Conservation (phyloP, 2,329 filamentous ascomycete species). For the Trichoderma endophyticum region DNA sequence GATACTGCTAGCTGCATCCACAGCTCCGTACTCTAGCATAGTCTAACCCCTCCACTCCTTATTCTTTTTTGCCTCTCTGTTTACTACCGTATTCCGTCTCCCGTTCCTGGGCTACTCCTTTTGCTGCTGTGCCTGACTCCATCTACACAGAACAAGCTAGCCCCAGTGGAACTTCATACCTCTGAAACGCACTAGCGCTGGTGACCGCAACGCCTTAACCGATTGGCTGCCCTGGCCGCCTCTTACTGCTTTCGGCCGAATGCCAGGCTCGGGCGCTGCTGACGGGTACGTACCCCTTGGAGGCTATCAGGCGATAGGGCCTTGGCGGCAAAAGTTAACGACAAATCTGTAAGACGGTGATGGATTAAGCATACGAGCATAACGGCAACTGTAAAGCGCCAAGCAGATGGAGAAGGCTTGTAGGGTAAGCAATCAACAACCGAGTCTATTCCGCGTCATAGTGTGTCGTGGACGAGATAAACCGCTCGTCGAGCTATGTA, state of each 20-base stretch:
- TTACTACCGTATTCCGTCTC: background rate
- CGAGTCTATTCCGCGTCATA: background rate
- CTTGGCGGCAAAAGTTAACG: background rate
- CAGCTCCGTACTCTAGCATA: background rate
- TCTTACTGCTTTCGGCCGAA: slow-evolving; percentile 9
- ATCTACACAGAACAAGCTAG: background rate
- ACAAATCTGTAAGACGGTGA: background rate
- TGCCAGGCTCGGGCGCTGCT: background rate
- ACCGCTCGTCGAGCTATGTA: background rate
- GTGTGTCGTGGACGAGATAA: background rate
- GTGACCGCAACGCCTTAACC: slow-evolving; percentile 3
- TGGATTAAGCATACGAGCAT: slow-evolving; percentile 9
- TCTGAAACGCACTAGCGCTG: slow-evolving; percentile 18
- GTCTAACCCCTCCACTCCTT: background rate
- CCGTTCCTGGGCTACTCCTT: background rate
- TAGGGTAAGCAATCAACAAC: background rate
- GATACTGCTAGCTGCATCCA: background rate
- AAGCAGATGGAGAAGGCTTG: background rate
- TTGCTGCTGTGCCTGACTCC: background rate
- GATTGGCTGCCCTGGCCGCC: slow-evolving; percentile 6
- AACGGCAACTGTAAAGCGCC: background rate
- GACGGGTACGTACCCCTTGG: background rate
- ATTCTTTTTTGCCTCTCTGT: background rate
- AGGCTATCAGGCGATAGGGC: background rate
- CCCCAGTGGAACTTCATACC: background rate